Conservation (phyloP, 2,329 filamentous ascomycete genomes). For the Dothidotthia symphoricarpi region DNA sequence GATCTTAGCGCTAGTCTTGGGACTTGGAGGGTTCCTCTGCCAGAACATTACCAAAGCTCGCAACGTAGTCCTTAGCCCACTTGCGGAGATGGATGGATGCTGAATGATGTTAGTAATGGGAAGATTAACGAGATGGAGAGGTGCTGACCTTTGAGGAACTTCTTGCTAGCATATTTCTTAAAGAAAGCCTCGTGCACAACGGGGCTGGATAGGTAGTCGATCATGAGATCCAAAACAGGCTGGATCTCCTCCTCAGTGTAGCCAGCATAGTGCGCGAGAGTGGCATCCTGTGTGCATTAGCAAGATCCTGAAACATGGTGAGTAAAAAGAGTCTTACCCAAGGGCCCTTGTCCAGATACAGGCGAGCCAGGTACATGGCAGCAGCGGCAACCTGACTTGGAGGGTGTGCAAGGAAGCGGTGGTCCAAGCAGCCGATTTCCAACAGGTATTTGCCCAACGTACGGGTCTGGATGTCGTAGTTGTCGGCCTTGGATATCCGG, state of each 20-base stretch:
- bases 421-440: constrained; percentile 93
- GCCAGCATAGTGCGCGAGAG: constrained; percentile 84
- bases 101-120: constrained; percentile 41
- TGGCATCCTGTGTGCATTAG: constrained; percentile 63
- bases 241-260: constrained; percentile 92
- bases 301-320: too few relatives aligned
- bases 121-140: not conserved
- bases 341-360: constrained; percentile 84
- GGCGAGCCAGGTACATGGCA: constrained; percentile 89
- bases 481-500: constrained; percentile 97
- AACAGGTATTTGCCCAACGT: constrained; percentile 97
- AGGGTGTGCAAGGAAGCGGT: constrained; percentile 85
- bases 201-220: constrained; percentile 90
- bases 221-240: constrained; percentile 89
- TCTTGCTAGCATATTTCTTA: constrained; percentile 99
- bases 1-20: constrained; percentile 24
- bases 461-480: constrained; percentile 97
- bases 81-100: constrained; percentile 87
- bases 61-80: constrained; percentile 78
- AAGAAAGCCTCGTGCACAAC: constrained; percentile 96
- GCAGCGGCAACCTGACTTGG: constrained; percentile 89
- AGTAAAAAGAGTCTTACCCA: constrained; percentile 63
- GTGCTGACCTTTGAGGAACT: constrained; percentile 89
- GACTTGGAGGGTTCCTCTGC: constrained; percentile 28
- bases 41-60: constrained; percentile 32